phyloP scores from a whole-genome alignment of 2,329 filamentous ascomycete genomes.

The Alternaria arborescens region DNA sequence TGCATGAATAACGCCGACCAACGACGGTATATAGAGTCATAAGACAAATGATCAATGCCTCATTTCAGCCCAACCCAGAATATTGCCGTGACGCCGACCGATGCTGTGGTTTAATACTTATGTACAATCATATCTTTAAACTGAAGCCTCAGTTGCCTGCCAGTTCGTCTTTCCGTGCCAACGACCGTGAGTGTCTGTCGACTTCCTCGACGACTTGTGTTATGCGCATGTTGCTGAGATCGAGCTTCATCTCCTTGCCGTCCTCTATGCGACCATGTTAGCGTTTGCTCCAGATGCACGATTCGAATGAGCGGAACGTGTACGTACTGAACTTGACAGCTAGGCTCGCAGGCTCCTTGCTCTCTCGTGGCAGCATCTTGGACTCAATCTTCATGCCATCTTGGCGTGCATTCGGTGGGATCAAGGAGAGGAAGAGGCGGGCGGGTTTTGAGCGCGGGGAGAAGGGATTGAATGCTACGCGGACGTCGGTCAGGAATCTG shows the following conservation, averaged over 20 bases:
- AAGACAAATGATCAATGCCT: conserved; percentile 21
- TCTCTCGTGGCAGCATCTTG: conserved; percentile 74
- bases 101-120: conserved; percentile 22
- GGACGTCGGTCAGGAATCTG: conserved; percentile 84
- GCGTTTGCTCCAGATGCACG: neutral
- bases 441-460: conserved; percentile 79
- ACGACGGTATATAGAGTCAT: conserved; percentile 30
- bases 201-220: conserved; percentile 88
- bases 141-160: conserved; percentile 51
- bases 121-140: conserved; percentile 10
- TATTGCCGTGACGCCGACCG: conserved; percentile 37
- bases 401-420: conserved; percentile 80
- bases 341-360: conserved; percentile 73
- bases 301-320: neutral
- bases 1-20: conserved; percentile 21
- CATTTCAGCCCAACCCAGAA: conserved; percentile 12
- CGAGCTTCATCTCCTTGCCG: conserved; percentile 86
- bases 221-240: conserved; percentile 82
- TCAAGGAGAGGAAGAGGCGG: conserved; percentile 83
- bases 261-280: conserved; percentile 70
- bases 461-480: conserved; percentile 93
- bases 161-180: conserved; percentile 86
- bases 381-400: conserved; percentile 80
- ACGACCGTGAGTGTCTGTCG: conserved; percentile 82
- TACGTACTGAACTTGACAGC: conserved; percentile 83